Evolutionary conservation across 768 basidiomycete genomes (phyloP), one percentile per base, ranked within the genome.

Genomic region (Lentinula lateritia): DNA sequence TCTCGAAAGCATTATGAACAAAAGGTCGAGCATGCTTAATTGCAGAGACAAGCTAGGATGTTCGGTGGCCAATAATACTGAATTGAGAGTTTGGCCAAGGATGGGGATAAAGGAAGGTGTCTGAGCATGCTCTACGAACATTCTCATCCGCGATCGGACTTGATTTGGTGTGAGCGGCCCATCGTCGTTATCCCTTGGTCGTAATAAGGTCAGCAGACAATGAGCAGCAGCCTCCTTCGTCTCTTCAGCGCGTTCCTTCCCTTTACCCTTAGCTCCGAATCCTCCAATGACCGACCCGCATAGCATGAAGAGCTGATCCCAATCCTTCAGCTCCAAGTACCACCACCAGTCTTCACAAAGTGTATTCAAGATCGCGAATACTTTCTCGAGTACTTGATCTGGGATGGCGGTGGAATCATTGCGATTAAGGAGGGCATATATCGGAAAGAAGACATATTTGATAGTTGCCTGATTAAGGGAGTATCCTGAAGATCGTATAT

Each of bases 231-330:
- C 90, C 42, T 85, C 77, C 69, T 88, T 88, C 9, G 91, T 88
- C 71, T 97, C 94, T 55, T 96, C 93, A 63, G 89, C 87, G 50
- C 90, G 80, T 38, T 77, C 78, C 69, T 82, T 88, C 15, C 73
- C 80, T 68, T 87, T 90, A n/a, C 82, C 86, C 70, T 85, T 92
- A 23, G 76, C 78, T 60, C 86, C 88, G 8, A 89, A 74, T 13
- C 84, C 82, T 18, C 86, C 86, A 6, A 91, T 71, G 36, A 89
- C 77, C 15, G 87, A 82, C 39, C 83, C 82, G 64, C 80, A 88
- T 15, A 93, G 76, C 78, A 87, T 89, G 71, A 95, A 92, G 28
- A 94, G 75, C 68, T 97, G 93, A 68, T 90, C 87, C 94, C 94
- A 95, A 32, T 85, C 72, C 58, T 78, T 77, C 41, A 83, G 53